Percentiles rank a stretch among this genome's conserved stretches.
phyloP scores from a whole-genome alignment of 129 eudicot species.

The Deinandra increscens region DNA sequence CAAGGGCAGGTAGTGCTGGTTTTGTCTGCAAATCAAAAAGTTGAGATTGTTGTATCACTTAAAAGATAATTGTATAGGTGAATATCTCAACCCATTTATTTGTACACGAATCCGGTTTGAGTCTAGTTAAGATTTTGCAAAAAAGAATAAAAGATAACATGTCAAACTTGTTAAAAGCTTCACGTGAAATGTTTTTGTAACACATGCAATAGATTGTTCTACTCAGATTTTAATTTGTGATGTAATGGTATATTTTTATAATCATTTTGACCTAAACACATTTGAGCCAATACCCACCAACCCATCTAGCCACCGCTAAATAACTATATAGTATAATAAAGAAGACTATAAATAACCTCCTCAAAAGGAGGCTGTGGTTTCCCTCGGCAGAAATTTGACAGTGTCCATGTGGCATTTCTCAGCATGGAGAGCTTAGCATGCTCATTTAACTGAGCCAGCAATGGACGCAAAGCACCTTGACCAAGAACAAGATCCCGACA shows the following conservation, averaged over 20 bases:
- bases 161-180: not conserved
- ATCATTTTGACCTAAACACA: not conserved
- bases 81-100: not conserved
- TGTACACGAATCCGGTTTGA: not conserved
- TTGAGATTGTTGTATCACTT: not conserved
- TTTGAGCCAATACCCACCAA: not conserved
- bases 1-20: slow-evolving; percentile 88
- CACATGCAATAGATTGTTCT: not conserved
- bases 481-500: slow-evolving; percentile 87
- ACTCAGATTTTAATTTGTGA: not conserved
- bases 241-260: not conserved
- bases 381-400: slow-evolving; percentile 88
- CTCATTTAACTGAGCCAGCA: slow-evolving; percentile 71
- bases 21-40: slow-evolving; percentile 47
- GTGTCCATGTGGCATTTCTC: slow-evolving; percentile 90
- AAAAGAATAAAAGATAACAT: not conserved
- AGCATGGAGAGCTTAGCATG: slow-evolving; percentile 86
- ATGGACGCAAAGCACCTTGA: slow-evolving; percentile 74
- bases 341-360: slow-evolving; percentile 46
- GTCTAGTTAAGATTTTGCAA: not conserved
- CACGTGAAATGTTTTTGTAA: not conserved
- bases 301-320: not conserved
- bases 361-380: slow-evolving; percentile 90
- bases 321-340: not conserved
- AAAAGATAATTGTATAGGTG: not conserved